Percentiles rank a stretch among this genome's conserved stretches.
Conservation (phyloP, 2,329 filamentous ascomycete genomes). For the Lecanoromycetidae sp. region DNA sequence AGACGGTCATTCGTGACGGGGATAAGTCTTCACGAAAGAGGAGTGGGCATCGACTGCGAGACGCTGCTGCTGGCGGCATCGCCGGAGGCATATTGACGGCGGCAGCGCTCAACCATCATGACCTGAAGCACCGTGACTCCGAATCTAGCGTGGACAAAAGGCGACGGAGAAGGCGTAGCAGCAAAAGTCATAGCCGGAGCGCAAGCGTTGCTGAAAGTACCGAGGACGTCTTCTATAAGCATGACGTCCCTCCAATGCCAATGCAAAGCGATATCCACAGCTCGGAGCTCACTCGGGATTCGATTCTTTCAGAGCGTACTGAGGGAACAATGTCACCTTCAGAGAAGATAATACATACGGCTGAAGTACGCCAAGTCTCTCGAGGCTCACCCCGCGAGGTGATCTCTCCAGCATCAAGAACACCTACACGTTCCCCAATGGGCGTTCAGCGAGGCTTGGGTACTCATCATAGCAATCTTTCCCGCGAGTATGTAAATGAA, state of each 20-base stretch:
- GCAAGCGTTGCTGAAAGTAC: conserved; percentile 42
- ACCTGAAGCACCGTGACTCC: conserved; percentile 52
- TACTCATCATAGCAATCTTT: conserved; percentile 51
- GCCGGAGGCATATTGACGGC: conserved; percentile 48
- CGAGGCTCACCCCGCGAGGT: conserved; percentile 43
- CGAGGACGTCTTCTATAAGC: conserved; percentile 40
- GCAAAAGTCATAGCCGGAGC: conserved; percentile 40
- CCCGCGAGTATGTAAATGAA: conserved; percentile 39
- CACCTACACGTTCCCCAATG: conserved; percentile 44
- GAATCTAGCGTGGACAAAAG: conserved; percentile 42
- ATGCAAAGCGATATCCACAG: conserved; percentile 74
- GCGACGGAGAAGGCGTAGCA: conserved; percentile 32
- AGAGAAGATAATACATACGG: conserved; percentile 39
- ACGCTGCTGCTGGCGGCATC: conserved; percentile 43
- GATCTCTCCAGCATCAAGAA: conserved; percentile 49
- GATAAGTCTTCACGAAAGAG: conserved; percentile 41
- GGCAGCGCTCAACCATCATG: conserved; percentile 51
- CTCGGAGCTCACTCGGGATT: conserved; percentile 78
- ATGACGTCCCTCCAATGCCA: conserved; percentile 69
- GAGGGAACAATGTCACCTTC: conserved; percentile 59
- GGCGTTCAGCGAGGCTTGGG: conserved; percentile 46
- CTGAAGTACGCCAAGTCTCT: conserved; percentile 51
- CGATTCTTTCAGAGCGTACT: conserved; percentile 70
- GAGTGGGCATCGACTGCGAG: conserved; percentile 38
- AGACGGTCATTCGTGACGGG: conserved; percentile 36